A percentile compares a stretch with the other conserved stretches of the same genome.
phyloP scores from a whole-genome alignment of 1,284 basidiomycete species.

The Heliocybe sulcata region DNA sequence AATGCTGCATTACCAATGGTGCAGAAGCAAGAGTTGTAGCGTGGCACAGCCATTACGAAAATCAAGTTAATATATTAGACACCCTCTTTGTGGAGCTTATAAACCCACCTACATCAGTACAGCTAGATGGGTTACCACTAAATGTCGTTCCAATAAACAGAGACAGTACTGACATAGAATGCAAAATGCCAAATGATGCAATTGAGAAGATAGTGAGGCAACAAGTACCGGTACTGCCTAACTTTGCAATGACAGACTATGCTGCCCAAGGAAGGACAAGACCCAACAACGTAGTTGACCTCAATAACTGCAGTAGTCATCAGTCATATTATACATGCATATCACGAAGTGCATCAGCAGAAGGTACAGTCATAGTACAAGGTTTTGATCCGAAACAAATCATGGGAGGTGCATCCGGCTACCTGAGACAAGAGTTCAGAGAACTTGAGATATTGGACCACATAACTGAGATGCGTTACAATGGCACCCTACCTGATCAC shows the following conservation, averaged over 20 bases:
- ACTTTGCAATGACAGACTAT: constrained; percentile 37
- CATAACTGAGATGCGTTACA: constrained; percentile 18
- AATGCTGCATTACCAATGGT: constrained; percentile 2
- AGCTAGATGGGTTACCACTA: constrained; percentile 22
- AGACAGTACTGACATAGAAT: constrained; percentile 7
- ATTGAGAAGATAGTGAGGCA: constrained; percentile 15
- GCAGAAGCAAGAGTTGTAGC: neutral
- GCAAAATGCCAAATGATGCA: constrained; percentile 8
- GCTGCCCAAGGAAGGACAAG: constrained; percentile 30
- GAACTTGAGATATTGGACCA: constrained; percentile 26
- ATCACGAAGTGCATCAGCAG: constrained; percentile 21
- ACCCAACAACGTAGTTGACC: constrained; percentile 23
- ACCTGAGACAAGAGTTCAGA: constrained; percentile 21
- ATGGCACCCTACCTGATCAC: constrained; percentile 12
- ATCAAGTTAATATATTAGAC: neutral
- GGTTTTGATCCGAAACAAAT: constrained; percentile 18
- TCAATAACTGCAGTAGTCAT: constrained; percentile 20
- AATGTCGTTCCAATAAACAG: constrained; percentile 30
- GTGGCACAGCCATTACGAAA: neutral
- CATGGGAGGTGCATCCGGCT: constrained; percentile 9
- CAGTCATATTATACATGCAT: constrained; percentile 28
- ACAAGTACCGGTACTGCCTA: constrained; percentile 27
- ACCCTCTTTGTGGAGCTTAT: constrained; percentile 20
- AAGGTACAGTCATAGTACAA: constrained; percentile 25
- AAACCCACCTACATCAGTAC: constrained; percentile 19